A percentile compares a stretch with the other conserved stretches of the same genome.
These are phyloP conservation scores for Mycena vulgaris DNA, from an alignment of 768 basidiomycete genomes.

Conservation along the genomic window DNA sequence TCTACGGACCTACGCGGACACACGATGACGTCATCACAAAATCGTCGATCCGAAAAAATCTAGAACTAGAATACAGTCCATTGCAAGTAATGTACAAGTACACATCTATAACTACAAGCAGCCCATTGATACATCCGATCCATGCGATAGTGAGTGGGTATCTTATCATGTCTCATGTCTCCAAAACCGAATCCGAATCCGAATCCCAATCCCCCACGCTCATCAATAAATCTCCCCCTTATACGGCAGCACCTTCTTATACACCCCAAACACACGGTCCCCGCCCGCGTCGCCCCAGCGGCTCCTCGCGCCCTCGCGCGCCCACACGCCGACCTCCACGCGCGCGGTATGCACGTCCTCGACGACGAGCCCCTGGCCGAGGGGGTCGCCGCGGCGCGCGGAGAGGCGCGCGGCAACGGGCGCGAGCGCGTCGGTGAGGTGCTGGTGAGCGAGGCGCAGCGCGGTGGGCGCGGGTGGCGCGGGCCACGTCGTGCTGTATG, in stretches of 20 bases:
- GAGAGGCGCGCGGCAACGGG: conserved; percentile 35
- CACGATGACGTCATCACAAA: no score
- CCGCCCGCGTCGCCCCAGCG: conserved; percentile 29
- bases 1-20: no score
- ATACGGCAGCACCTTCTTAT: conserved; percentile 35
- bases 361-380: conserved; percentile 21
- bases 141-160: no score
- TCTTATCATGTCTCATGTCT: no score
- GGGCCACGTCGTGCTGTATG: conserved; percentile 11
- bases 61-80: no score
- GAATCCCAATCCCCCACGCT: not conserved
- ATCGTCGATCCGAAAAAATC: no score
- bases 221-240: conserved; percentile 37
- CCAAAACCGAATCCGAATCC: no score
- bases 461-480: conserved; percentile 28
- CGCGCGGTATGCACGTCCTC: conserved; percentile 37
- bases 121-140: no score
- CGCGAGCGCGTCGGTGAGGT: conserved; percentile 32
- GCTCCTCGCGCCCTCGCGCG: conserved; percentile 11
- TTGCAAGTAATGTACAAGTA: no score
- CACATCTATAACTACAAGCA: no score
- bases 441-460: conserved; percentile 27
- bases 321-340: conserved; percentile 37
- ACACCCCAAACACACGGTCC: conserved; percentile 37
- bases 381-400: conserved; percentile 9